Conservation (phyloP, 1,139 yeast species). For the Yamadazyma buinensis region DNA sequence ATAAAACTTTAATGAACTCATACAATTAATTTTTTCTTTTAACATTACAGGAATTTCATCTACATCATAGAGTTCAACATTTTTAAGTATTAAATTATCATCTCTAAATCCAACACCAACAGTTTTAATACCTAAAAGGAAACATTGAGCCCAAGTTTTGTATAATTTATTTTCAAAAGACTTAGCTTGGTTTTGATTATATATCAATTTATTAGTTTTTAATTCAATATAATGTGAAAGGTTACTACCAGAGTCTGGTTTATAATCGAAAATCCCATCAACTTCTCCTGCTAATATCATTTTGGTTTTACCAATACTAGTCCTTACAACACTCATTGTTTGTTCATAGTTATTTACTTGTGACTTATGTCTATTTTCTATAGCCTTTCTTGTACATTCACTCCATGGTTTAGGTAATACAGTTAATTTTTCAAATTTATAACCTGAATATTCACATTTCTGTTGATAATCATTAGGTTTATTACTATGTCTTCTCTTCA, state of each 20-base stretch:
- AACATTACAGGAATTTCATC: conserved; percentile 70
- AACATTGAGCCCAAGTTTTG: conserved; percentile 91
- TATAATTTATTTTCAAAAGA: conserved; percentile 71
- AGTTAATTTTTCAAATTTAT: conserved; percentile 78
- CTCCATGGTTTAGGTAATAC: conserved; percentile 80
- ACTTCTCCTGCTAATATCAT: conserved; percentile 85
- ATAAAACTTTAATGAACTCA: conserved; percentile 78
- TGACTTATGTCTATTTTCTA: conserved; percentile 60
- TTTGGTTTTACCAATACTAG: conserved; percentile 75
- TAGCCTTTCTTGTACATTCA: conserved; percentile 55
- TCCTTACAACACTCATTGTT: conserved; percentile 70
- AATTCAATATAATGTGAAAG: conserved; percentile 80
- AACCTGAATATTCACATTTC: conserved; percentile 63
- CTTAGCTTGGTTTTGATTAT: conserved; percentile 47
- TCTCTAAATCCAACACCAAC: conserved; percentile 87
- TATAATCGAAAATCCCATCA: conserved; percentile 82
- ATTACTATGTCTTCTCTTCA: conserved; percentile 25
- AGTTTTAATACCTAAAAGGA: conserved; percentile 74
- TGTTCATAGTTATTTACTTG: conserved; percentile 71
- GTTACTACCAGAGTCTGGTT: conserved; percentile 42
- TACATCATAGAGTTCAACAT: conserved; percentile 73
- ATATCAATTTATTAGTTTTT: conserved; percentile 63
- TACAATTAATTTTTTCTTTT: conserved; percentile 63
- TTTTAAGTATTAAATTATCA: conserved; percentile 54
- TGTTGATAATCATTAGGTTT: conserved; percentile 31